phyloP scores from a whole-genome alignment of 352 stramenopile species.

The Pythium apleroticum region DNA sequence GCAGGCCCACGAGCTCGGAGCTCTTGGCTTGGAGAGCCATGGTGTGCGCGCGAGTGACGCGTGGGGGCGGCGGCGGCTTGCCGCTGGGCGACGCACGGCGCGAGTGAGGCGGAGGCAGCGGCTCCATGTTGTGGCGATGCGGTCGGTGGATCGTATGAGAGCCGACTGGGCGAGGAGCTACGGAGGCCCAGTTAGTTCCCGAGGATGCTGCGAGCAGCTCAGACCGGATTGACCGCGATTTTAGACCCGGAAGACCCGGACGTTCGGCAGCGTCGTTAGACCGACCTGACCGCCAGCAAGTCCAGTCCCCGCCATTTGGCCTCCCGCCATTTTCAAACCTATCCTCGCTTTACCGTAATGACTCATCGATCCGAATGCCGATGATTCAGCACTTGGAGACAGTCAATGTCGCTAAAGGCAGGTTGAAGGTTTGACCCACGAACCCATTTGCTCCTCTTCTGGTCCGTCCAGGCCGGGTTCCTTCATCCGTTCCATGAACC shows the following conservation, averaged over 20 bases:
- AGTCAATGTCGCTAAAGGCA: constrained; percentile 4
- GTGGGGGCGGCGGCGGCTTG: not conserved
- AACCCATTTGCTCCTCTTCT: constrained; percentile 24
- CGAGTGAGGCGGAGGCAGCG: not conserved
- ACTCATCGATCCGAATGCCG: no score
- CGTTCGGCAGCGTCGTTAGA: no score
- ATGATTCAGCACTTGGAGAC: no score
- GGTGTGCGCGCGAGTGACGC: not conserved
- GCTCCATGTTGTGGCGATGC: not conserved
- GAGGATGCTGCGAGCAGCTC: not conserved
- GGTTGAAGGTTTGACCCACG: constrained; percentile 26
- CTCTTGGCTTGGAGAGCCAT: not conserved
- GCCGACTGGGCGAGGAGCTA: not conserved
- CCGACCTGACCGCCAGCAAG: not conserved
- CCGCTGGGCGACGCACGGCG: not conserved
- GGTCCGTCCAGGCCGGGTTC: not conserved
- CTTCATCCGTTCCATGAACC: not conserved
- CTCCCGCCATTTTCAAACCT: constrained; percentile 23
- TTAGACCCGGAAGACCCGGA: not conserved
- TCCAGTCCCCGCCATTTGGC: constrained; percentile 20
- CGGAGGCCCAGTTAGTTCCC: not conserved
- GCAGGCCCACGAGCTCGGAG: constrained; percentile 14
- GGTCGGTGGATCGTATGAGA: not conserved
- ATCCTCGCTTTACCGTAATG: constrained; percentile 15
- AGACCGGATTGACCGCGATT: not conserved